Percentiles rank a stretch among this genome's conserved stretches.
phyloP scores from a whole-genome alignment of 768 basidiomycete species.

The Ramaria sp. region DNA sequence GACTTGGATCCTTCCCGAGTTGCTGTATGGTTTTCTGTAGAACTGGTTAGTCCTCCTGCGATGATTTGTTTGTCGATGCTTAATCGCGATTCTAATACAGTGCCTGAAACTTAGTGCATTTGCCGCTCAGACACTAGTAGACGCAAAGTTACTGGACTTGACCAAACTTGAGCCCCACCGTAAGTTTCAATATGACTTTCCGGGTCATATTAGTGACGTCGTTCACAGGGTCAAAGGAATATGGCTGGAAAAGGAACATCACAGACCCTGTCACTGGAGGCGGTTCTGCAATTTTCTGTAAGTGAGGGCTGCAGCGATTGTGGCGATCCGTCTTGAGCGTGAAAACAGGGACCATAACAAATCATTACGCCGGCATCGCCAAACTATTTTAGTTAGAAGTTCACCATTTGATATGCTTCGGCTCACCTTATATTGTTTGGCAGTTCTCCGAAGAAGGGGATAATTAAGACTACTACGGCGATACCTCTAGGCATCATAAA shows the following conservation, averaged over 20 bases:
- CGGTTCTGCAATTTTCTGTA: conserved; percentile 34
- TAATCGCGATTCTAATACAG: conserved; percentile 16
- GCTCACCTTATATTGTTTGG: background rate
- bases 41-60: conserved; percentile 27
- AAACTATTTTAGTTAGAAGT: conserved; percentile 35
- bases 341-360: conserved; percentile 29
- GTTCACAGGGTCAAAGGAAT: conserved; percentile 31
- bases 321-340: background rate
- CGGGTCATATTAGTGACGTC: background rate
- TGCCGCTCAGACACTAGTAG: conserved; percentile 39
- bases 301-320: background rate
- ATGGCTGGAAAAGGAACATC: conserved; percentile 27
- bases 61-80: background rate
- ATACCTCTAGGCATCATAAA: conserved; percentile 31
- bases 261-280: conserved; percentile 36
- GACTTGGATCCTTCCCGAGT: conserved; percentile 40
- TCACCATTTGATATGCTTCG: background rate
- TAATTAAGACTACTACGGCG: conserved; percentile 35
- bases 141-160: conserved; percentile 33
- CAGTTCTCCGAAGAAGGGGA: conserved; percentile 32
- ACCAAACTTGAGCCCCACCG: conserved; percentile 39
- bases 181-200: conserved; percentile 10
- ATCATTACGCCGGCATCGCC: conserved; percentile 34
- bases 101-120: conserved; percentile 43
- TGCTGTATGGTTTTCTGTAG: conserved; percentile 50